Evolutionary conservation across 1,139 yeast species (phyloP).

Genomic region (Hanseniaspora gamundiae): DNA sequence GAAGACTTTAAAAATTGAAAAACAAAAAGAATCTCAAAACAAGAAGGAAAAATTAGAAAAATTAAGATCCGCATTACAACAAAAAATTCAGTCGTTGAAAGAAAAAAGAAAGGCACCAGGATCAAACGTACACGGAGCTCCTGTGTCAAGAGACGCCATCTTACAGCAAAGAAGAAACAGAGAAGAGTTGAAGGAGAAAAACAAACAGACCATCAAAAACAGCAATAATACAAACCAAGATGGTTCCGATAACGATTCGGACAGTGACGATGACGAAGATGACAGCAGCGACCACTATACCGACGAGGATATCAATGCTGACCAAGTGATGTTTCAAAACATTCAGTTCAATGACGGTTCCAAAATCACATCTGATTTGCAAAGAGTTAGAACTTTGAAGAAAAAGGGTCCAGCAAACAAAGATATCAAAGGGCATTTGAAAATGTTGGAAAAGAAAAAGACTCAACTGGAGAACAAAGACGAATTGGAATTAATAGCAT

Average conservation of each 20-base stretch:
- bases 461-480: constrained; percentile 47
- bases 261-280: constrained; percentile 28
- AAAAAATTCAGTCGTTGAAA: constrained; percentile 54
- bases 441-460: constrained; percentile 62
- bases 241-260: constrained; percentile 31
- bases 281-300: constrained; percentile 22
- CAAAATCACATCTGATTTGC: constrained; percentile 65
- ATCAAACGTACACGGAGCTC: constrained; percentile 65
- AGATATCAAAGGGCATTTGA: constrained; percentile 75
- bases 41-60: constrained; percentile 16
- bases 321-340: constrained; percentile 58
- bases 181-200: constrained; percentile 27
- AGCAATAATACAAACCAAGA: constrained; percentile 24
- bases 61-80: constrained; percentile 58
- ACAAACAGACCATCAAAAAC: constrained; percentile 25
- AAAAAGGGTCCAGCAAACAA: constrained; percentile 78
- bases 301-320: constrained; percentile 25
- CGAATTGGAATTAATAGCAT: constrained; percentile 48
- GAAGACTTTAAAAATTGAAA: constrained; percentile 34
- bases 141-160: constrained; percentile 67
- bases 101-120: constrained; percentile 92
- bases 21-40: constrained; percentile 28
- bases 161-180: constrained; percentile 43
- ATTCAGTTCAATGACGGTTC: constrained; percentile 78
- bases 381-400: constrained; percentile 40